Base-by-base conservation (phyloP, 1,139 yeast species). In the Geotrichum europaeum region DNA sequence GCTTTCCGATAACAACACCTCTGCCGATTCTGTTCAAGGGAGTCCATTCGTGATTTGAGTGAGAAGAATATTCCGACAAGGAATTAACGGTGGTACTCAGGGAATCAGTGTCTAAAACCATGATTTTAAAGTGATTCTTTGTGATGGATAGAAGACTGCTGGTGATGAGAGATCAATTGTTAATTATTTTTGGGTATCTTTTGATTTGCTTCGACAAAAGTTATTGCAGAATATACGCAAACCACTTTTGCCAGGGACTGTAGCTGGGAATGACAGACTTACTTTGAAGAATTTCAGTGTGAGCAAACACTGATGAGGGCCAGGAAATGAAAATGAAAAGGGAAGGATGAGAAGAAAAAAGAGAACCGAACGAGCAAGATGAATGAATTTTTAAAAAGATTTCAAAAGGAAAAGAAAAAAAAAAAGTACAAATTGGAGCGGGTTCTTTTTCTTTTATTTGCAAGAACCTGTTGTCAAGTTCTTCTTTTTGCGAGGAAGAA, bases 1-100 rank as follows among this genome's bases (percentile, higher is more conserved):
- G 70, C 54, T 68, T 64, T 10, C 67, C 69, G 43, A 68, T 64
- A 43, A 72, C 71, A 15, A 70, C 64, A 18, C 73, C 69, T 56
- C 72, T 60, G 55, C 70, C 69, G 53, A 69, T 68, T 57, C 66
- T 64, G 22, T 69, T 64, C 56, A 70, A 62, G 1, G 85, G 83
- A 32, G 72, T 68, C 85, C 85, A 82, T 57, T 64, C 62, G 67
- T 65, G 32, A 30, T 51, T 56, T 5, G 53, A 10, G 25, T 55
- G 53, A 7, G 58, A 40, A 7, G 47, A 40, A 25, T 51, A 56
- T 20, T 56, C 58, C 9, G 57, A 49, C 47, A 49, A 15, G 4
- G 51, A 45, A 36, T 32, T 25, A 22, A 25, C 43, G 36, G 47
- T 53, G 24, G 43, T 53, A 4, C 43, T 22, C 24, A 45, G 28